Evolutionary conservation across 306 rosid species (phyloP).

Genomic region (Fragaria nilgerrensis): DNA sequence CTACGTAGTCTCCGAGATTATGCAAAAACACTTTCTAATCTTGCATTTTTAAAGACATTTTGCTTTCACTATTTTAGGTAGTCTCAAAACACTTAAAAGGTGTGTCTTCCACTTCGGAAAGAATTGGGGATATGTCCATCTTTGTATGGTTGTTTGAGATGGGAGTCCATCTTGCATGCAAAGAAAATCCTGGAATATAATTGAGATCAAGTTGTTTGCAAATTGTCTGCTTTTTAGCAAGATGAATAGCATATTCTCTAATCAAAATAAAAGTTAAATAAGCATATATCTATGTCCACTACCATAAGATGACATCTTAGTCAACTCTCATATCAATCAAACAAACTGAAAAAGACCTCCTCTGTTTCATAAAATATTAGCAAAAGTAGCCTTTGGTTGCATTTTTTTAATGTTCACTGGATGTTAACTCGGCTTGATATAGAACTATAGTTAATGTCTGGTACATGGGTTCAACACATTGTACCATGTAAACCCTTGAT

Average conservation of each 20-base stretch:
- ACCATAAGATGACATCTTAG: constrained; percentile 24
- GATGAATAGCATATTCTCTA: not conserved
- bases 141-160: not conserved
- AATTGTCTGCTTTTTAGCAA: not conserved
- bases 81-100: not conserved
- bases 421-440: constrained; percentile 9
- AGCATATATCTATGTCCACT: constrained; percentile 13
- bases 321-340: constrained; percentile 37
- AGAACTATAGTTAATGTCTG: not conserved
- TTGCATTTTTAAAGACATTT: not conserved
- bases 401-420: not conserved
- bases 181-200: not conserved
- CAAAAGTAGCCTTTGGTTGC: not conserved
- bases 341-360: not conserved
- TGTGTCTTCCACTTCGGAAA: not conserved
- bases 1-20: too few relatives aligned
- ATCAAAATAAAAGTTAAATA: not conserved
- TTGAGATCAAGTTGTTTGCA: not conserved
- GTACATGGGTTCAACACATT: not conserved
- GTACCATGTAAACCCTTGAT: not conserved
- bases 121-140: not conserved
- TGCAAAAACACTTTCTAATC: too few relatives aligned
- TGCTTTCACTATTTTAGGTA: not conserved
- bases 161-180: not conserved
- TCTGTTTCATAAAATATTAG: not conserved